Conservation (phyloP, 352 stramenopile genomes). For the Phytopythium mirpurense region DNA sequence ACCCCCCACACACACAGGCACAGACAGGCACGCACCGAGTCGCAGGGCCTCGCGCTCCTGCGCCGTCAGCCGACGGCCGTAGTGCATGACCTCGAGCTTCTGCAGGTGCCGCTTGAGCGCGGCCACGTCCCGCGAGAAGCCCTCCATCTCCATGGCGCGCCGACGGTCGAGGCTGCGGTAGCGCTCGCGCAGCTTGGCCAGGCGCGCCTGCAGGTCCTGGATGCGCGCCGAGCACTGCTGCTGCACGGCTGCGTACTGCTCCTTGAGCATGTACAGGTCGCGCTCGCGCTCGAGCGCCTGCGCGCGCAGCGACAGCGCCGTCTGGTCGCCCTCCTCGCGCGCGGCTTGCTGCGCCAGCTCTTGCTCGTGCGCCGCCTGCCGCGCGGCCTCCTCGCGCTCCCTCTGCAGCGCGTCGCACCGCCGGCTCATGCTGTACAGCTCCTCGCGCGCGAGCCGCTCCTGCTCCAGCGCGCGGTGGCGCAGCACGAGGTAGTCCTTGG, state of each 20-base stretch:
- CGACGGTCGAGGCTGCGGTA: constrained; percentile 65
- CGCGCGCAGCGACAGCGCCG: constrained; percentile 44
- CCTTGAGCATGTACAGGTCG: constrained; percentile 65
- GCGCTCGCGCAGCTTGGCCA: constrained; percentile 52
- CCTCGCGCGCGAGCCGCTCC: constrained; percentile 54
- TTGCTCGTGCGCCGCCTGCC: constrained; percentile 42
- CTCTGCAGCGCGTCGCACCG: constrained; percentile 28
- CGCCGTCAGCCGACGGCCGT: constrained; percentile 36
- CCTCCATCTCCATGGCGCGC: constrained; percentile 81
- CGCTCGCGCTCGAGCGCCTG: constrained; percentile 56
- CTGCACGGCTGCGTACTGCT: constrained; percentile 75
- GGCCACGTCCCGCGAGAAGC: constrained; percentile 64
- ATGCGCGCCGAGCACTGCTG: constrained; percentile 63
- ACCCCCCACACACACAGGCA: no score
- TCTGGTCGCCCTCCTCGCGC: constrained; percentile 51
- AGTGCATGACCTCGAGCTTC: constrained; percentile 67
- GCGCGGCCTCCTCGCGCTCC: constrained; percentile 34
- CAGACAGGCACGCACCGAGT: constrained; percentile 31
- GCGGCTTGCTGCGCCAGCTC: constrained; percentile 37
- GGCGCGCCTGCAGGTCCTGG: constrained; percentile 57
- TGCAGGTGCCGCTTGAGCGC: constrained; percentile 60
- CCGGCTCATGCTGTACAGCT: constrained; percentile 35
- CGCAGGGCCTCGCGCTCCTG: constrained; percentile 45
- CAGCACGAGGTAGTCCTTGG: constrained; percentile 72
- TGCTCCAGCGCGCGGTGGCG: constrained; percentile 61